Evolutionary conservation across 768 basidiomycete species (phyloP).

Genomic region (Russula brevipes): DNA sequence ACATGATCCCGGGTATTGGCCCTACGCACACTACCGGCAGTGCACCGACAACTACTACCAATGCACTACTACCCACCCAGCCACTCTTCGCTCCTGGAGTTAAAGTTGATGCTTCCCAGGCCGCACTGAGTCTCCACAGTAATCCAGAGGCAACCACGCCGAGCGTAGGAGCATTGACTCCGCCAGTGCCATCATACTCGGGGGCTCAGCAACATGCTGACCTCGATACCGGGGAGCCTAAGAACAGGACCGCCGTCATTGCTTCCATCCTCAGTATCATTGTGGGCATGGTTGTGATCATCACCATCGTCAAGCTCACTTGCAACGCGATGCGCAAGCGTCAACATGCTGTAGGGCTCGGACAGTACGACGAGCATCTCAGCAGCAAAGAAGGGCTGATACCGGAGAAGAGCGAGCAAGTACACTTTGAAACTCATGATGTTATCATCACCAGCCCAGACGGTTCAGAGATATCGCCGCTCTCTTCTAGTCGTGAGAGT

Average conservation of each 20-base stretch:
- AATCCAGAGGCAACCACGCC: constrained; percentile 9
- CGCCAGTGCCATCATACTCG: background rate
- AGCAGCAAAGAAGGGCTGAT: constrained; percentile 20
- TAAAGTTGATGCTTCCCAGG: constrained; percentile 8
- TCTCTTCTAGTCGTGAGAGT: constrained; percentile 1
- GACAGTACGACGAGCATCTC: constrained; percentile 17
- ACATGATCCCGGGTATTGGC: constrained; percentile 13
- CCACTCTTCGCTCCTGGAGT: background rate
- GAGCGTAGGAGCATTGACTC: background rate
- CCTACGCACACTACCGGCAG: constrained; percentile 6
- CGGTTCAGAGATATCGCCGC: constrained; percentile 19
- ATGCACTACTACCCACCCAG: constrained; percentile 1
- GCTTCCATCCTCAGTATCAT: constrained; percentile 21
- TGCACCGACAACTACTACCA: background rate
- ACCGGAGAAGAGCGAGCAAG: constrained; percentile 6
- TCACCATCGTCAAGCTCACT: constrained; percentile 21
- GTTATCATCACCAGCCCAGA: constrained; percentile 22
- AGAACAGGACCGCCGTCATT: constrained; percentile 15
- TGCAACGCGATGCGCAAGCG: constrained; percentile 21
- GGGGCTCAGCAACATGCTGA: background rate
- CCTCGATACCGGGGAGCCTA: constrained; percentile 1
- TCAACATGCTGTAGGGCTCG: constrained; percentile 9
- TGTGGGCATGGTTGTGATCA: constrained; percentile 19
- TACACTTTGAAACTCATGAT: constrained; percentile 17
- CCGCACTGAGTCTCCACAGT: constrained; percentile 2